Evolutionary conservation across 768 basidiomycete genomes (phyloP), one percentile per base, ranked within the genome.

Genomic region (Nidula microcarpa): DNA sequence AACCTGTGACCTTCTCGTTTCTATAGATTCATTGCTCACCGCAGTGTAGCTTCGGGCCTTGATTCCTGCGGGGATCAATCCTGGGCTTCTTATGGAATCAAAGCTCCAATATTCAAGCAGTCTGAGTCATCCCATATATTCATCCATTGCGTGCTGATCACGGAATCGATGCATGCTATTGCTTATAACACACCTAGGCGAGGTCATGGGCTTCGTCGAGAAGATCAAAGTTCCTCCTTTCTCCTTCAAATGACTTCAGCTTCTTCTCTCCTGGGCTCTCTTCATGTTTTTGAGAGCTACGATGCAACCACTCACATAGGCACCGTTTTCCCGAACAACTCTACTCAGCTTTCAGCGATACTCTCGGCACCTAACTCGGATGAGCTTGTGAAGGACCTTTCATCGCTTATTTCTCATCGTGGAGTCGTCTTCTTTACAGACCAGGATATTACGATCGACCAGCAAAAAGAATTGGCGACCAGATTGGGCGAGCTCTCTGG

Each of bases 401-500:
- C 83, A 0, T 71, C 72, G 2, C 72, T 83, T 41, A 72, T 77
- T 36, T 75, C 74, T 32, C 78, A 78, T 50, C 79, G 85, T 33
- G 83, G 84, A 3, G 85, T 86, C 45, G 82, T 85, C 5, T 87
- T 87, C 68, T 82, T 87, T 74, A 74, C 76, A 9, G 69, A 75
- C 16, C 82, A 85, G 62, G 73, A 78, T 56, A 62, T 86, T 49
- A 70, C 63, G 3, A 62, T 79, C 41, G 70, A 73, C 30, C 73
- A 83, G 58, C 81, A 84, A 66, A 77, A 75, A 53, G 59, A 68
- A 49, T 77, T 86, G 14, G 79, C 67, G 5, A 65, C 67, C n/a
- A 65, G 71, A 14, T 62, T 85, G 9, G 83, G 84, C 7, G 65
- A 74, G 56, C 65, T 80, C 5, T 66, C 74, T 8, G 82, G 79